A percentile compares a stretch with the other conserved stretches of the same genome.
Conservation (phyloP, 805 yeast species). For the Pichia occidentalis region DNA sequence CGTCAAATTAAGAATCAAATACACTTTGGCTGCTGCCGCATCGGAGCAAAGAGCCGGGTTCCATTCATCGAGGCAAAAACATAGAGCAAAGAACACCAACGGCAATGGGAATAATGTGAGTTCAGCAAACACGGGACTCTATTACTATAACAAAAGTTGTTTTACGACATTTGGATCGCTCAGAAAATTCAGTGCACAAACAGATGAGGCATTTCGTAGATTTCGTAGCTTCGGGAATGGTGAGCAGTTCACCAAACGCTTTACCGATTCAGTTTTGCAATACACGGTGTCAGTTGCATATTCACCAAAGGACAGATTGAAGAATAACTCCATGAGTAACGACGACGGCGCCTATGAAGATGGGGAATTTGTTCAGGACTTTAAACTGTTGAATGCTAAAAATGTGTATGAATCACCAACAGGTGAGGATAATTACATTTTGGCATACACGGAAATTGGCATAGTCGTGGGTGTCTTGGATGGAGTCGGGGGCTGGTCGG, state of each 20-base stretch:
- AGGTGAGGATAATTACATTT: slow-evolving; percentile 72
- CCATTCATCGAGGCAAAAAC: slow-evolving; percentile 9
- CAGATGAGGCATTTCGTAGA: slow-evolving; percentile 20
- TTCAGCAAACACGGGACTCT: background rate
- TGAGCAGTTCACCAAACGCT: slow-evolving; percentile 23
- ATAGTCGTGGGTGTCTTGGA: slow-evolving; percentile 80
- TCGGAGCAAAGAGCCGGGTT: slow-evolving; percentile 5
- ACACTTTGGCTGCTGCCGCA: background rate
- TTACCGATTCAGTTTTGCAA: slow-evolving; percentile 27
- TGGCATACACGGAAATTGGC: slow-evolving; percentile 38
- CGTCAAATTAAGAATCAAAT: slow-evolving; percentile 3
- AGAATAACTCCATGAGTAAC: slow-evolving; percentile 32
- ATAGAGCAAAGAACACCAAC: slow-evolving; percentile 6
- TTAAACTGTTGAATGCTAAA: slow-evolving; percentile 19
- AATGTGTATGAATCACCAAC: slow-evolving; percentile 44
- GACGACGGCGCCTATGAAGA: slow-evolving; percentile 23
- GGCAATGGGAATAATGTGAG: background rate
- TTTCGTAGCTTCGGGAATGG: slow-evolving; percentile 27
- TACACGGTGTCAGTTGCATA: slow-evolving; percentile 63
- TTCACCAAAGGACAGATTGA: slow-evolving; percentile 61
- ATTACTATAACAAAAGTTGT: slow-evolving; percentile 1
- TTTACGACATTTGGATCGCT: slow-evolving; percentile 11
- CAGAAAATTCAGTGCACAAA: slow-evolving; percentile 8
- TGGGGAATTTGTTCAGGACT: slow-evolving; percentile 24
- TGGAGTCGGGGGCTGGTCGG: slow-evolving; percentile 98